Evolutionary conservation across 2,329 filamentous ascomycete species (phyloP).

Genomic region (Neopestalotiopsis sp.): DNA sequence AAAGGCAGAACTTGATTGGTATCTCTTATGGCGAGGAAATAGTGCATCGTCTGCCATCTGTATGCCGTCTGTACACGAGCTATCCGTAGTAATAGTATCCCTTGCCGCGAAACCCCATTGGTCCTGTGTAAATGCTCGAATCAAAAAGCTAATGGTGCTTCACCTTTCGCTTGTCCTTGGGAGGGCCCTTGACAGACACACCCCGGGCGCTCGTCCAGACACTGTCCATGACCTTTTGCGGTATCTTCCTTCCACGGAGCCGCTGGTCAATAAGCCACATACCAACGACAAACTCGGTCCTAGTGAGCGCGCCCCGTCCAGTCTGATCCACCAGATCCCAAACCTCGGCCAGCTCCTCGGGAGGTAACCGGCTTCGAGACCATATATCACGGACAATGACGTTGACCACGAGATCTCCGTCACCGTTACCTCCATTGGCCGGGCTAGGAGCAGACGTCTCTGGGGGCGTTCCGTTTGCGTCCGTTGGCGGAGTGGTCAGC

Average conservation of each 20-base stretch:
- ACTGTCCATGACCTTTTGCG: conserved; percentile 71
- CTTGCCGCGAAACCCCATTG: neutral
- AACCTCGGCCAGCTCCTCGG: conserved; percentile 73
- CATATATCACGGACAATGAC: conserved; percentile 78
- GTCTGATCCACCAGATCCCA: conserved; percentile 75
- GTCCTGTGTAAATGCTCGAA: neutral
- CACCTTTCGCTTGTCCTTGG: conserved; percentile 18
- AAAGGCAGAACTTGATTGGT: no score
- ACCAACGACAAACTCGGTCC: conserved; percentile 80
- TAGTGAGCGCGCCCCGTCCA: conserved; percentile 59
- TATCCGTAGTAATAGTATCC: neutral
- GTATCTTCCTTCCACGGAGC: conserved; percentile 79
- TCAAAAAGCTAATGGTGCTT: conserved; percentile 14
- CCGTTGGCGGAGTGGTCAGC: conserved; percentile 33
- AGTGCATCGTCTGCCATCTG: neutral
- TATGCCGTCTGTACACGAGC: neutral
- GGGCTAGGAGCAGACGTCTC: neutral
- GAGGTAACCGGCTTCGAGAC: conserved; percentile 69
- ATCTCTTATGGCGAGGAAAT: neutral
- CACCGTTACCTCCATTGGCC: conserved; percentile 6
- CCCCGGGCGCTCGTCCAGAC: conserved; percentile 74
- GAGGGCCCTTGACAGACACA: conserved; percentile 40
- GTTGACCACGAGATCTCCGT: conserved; percentile 62
- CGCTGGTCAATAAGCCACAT: conserved; percentile 84
- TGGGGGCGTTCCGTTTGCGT: conserved; percentile 15